Conservation (phyloP, 169 alveolate species). For the Toxoplasma gondii region DNA sequence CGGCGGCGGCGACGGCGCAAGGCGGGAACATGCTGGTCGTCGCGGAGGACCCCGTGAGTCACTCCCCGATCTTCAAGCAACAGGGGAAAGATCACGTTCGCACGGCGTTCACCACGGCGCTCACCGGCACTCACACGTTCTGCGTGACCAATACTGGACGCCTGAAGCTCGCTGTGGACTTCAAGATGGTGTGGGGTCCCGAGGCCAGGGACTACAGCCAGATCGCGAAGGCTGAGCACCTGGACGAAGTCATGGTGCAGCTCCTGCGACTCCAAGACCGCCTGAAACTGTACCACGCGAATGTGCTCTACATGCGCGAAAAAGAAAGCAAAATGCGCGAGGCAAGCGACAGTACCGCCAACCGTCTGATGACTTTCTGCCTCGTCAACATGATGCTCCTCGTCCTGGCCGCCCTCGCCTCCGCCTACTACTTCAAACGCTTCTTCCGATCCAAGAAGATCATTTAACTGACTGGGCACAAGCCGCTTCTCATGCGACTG, state of each 20-base stretch:
- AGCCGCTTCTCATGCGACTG: neutral
- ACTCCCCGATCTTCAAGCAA: slow-evolving; percentile 59
- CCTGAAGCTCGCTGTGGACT: slow-evolving; percentile 43
- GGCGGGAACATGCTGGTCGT: slow-evolving; percentile 51
- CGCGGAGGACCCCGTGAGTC: slow-evolving; percentile 50
- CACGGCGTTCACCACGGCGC: slow-evolving; percentile 62
- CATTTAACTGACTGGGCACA: neutral
- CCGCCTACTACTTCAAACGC: slow-evolving; percentile 65
- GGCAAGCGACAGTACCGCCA: slow-evolving; percentile 56
- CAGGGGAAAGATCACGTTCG: slow-evolving; percentile 53
- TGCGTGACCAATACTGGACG: slow-evolving; percentile 49
- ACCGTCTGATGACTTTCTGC: slow-evolving; percentile 41
- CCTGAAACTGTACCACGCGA: slow-evolving; percentile 62
- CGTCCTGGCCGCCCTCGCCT: slow-evolving; percentile 43
- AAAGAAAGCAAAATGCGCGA: slow-evolving; percentile 55
- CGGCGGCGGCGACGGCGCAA: slow-evolving; percentile 2
- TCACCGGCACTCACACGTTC: slow-evolving; percentile 56
- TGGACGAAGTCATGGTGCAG: slow-evolving; percentile 65
- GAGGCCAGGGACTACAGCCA: slow-evolving; percentile 67
- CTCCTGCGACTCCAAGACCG: slow-evolving; percentile 61
- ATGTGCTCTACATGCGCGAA: slow-evolving; percentile 60
- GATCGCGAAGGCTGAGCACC: slow-evolving; percentile 66
- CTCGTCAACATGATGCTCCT: slow-evolving; percentile 48
- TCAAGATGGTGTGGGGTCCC: slow-evolving; percentile 66
- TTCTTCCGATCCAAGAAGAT: slow-evolving; percentile 66